Conservation (phyloP, 2,329 filamentous ascomycete species). For the Diaporthe sp. region DNA sequence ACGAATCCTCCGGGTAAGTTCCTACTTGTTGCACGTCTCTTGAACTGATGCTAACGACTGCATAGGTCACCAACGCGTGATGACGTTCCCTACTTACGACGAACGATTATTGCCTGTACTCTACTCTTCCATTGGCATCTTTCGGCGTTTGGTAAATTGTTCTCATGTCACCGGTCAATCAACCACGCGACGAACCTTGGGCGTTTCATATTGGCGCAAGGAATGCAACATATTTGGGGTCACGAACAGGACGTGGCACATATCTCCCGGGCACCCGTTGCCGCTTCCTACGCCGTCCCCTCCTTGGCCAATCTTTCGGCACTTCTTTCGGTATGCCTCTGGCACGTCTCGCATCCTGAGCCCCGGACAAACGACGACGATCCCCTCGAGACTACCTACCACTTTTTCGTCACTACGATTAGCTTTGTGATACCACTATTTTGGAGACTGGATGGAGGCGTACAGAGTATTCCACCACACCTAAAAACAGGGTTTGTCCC, state of each 20-base stretch:
- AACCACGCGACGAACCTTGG: constrained; percentile 42
- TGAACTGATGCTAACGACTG: constrained; percentile 41
- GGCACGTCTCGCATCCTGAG: constrained; percentile 21
- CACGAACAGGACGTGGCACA: constrained; percentile 47
- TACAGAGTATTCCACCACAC: constrained; percentile 30
- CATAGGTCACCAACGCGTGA: constrained; percentile 73
- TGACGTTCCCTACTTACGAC: constrained; percentile 51
- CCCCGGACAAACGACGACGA: constrained; percentile 31
- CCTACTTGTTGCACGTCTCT: background rate
- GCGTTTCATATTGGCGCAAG: constrained; percentile 40
- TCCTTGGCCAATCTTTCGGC: constrained; percentile 52
- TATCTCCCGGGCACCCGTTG: constrained; percentile 45
- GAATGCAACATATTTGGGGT: constrained; percentile 40
- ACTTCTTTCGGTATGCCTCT: constrained; percentile 37
- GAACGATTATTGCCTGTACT: constrained; percentile 54
- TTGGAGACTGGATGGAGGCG: constrained; percentile 30
- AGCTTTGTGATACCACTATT: constrained; percentile 43
- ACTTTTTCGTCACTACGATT: constrained; percentile 42
- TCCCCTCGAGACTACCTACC: constrained; percentile 26
- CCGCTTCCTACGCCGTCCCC: constrained; percentile 56
- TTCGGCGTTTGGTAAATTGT: constrained; percentile 53
- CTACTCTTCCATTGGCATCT: constrained; percentile 54
- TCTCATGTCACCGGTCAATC: constrained; percentile 46
- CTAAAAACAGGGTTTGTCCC: constrained; percentile 25
- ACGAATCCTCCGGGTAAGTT: constrained; percentile 90